phyloP scores from a whole-genome alignment of 495 filamentous ascomycete species.

The Bombardia bombarda region DNA sequence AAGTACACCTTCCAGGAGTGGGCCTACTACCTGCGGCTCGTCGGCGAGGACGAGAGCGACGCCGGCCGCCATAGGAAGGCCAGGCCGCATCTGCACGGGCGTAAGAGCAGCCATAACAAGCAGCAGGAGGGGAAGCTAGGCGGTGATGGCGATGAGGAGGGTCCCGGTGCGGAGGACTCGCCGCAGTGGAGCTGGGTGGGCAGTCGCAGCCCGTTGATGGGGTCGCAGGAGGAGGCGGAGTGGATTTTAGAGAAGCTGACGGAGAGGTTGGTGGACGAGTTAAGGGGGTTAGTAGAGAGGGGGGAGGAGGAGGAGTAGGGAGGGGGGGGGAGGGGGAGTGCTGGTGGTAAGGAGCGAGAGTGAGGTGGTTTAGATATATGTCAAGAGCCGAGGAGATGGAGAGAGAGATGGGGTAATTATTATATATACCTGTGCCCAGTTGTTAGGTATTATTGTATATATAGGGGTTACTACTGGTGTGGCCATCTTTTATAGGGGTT shows the following conservation, averaged over 20 bases:
- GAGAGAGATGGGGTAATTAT: too few species aligned
- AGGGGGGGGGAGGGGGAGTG: too few species aligned
- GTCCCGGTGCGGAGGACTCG: not conserved
- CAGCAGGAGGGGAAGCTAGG: not conserved
- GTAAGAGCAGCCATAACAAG: not conserved
- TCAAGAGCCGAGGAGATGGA: too few species aligned
- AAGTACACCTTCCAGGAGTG: slow-evolving; percentile 76
- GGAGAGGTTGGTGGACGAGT: slow-evolving; percentile 44
- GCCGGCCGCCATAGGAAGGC: slow-evolving; percentile 32
- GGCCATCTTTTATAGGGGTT: too few species aligned
- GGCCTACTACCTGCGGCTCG: slow-evolving; percentile 68
- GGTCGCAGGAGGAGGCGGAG: slow-evolving; percentile 62
- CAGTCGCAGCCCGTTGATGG: slow-evolving; percentile 63
- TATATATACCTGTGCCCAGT: too few species aligned
- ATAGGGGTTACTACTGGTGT: too few species aligned
- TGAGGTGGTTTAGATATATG: too few species aligned
- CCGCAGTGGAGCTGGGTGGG: slow-evolving; percentile 52
- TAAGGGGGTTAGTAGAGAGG: slow-evolving; percentile 23
- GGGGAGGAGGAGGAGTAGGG: slow-evolving; percentile 2
- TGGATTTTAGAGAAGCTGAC: slow-evolving; percentile 69
- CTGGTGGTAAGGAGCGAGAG: too few species aligned
- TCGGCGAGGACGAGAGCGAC: slow-evolving; percentile 60
- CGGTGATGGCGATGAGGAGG: not conserved
- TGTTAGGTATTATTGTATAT: too few species aligned
- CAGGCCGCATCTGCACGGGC: not conserved